A percentile compares a stretch with the other conserved stretches of the same genome.
Evolutionary conservation across 2,329 filamentous ascomycete species (phyloP).

Genomic region (Cryphonectria carpinicola): DNA sequence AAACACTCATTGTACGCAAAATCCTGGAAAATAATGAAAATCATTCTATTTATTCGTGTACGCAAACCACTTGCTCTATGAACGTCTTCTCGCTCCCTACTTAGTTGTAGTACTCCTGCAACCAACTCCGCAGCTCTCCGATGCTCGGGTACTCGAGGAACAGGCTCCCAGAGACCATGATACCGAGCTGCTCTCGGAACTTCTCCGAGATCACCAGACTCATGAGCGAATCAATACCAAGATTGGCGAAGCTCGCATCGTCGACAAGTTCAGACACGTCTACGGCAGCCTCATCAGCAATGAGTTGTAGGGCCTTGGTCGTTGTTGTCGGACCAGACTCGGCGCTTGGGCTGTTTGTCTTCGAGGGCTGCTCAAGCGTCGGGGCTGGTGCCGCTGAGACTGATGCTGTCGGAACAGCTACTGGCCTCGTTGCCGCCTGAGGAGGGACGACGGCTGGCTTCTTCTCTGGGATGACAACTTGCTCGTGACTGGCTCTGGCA

Average conservation of each 20-base stretch:
- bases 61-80: too few relatives aligned
- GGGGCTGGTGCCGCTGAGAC: not conserved
- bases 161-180: conserved; percentile 35
- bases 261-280: conserved; percentile 51
- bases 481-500: not conserved
- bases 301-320: conserved; percentile 38
- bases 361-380: not conserved
- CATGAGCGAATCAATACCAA: conserved; percentile 45
- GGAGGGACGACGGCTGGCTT: not conserved
- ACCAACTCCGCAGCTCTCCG: conserved; percentile 14
- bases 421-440: not conserved
- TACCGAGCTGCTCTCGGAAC: conserved; percentile 37
- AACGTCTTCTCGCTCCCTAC: not conserved
- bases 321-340: not conserved
- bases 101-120: conserved; percentile 13
- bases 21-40: too few relatives aligned
- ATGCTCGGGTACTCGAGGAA: conserved; percentile 40
- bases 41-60: too few relatives aligned
- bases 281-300: conserved; percentile 62
- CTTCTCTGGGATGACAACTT: not conserved
- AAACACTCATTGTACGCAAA: too few relatives aligned
- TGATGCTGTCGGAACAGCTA: not conserved
- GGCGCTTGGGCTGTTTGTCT: not conserved
- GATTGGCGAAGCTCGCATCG: conserved; percentile 39
- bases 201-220: conserved; percentile 41